Conservation (phyloP, 192 early-diverging fungal species). For the Chytriomyces sp. region DNA sequence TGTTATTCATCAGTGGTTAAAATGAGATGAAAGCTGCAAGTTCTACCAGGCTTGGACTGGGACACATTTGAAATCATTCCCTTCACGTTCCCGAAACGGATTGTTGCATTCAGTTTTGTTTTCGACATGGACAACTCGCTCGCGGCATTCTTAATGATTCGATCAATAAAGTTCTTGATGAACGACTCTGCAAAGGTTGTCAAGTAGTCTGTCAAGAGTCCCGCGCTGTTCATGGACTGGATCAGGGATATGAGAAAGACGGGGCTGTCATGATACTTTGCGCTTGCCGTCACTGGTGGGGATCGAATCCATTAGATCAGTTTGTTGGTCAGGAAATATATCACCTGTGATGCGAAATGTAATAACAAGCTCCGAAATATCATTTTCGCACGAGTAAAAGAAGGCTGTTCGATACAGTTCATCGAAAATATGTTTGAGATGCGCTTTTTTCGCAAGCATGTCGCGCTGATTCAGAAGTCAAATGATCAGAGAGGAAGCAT, state of each 20-base stretch:
- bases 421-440: slow-evolving; percentile 29
- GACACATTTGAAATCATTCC: neutral
- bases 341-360: slow-evolving; percentile 18
- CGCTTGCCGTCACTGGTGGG: slow-evolving; percentile 8
- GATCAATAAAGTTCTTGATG: slow-evolving; percentile 1
- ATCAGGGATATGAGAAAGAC: slow-evolving; percentile 17
- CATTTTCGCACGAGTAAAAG: slow-evolving; percentile 23
- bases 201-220: slow-evolving; percentile 22
- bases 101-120: slow-evolving; percentile 10
- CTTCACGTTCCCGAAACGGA: slow-evolving; percentile 13
- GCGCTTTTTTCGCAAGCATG: slow-evolving; percentile 20
- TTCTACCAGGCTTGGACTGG: neutral
- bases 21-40: neutral
- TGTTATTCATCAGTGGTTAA: neutral
- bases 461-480: neutral
- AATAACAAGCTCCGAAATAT: slow-evolving; percentile 26
- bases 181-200: slow-evolving; percentile 16
- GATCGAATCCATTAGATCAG: neutral
- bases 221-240: slow-evolving; percentile 26
- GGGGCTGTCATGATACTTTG: slow-evolving; percentile 25
- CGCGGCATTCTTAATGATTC: slow-evolving; percentile 10
- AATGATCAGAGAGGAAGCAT: no score
- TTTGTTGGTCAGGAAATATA: neutral
- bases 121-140: slow-evolving; percentile 6
- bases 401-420: slow-evolving; percentile 32